Base-by-base conservation (phyloP, 2,329 filamentous ascomycete genomes). In the Hymenoscyphus scutula region DNA sequence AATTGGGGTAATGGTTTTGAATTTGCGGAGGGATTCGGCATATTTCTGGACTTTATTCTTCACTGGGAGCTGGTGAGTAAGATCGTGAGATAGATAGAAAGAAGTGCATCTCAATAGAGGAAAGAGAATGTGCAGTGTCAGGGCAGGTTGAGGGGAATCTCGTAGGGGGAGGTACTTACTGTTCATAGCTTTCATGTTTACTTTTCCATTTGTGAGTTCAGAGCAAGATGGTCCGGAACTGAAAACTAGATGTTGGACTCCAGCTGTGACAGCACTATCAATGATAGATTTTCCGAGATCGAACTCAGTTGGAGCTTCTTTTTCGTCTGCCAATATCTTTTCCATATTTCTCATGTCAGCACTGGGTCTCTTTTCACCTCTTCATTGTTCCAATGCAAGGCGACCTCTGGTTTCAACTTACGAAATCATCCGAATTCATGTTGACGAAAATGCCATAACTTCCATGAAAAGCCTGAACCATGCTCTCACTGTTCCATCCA, bases 171-270 rank as follows among this genome's bases (percentile, higher is more conserved):
- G 41, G 17, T 5, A 23, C 7, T 11, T 48, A 48, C 41, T 48
- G 41, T 48, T 48, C 41, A 48, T 48, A 19, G 41, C 41, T 48
- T 48, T 48, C 41, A 48, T 48, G 19, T 48, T 48, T 48, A 48
- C 41, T 48, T 48, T 48, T 25, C 41, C 41, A 11, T 48, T 23
- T 25, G 41, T 48, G n/a, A 48, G 41, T 10, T 48, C 41, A 7
- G 19, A 11, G 41, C 41, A 48, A 23, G 41, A 48, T 7, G 41
- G 41, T 2, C 41, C 41, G 6, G 41, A 48, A 23, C 41, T 48
- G n/a, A 48, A 48, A 10, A 48, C 41, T 19, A 48, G 41, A 23
- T 48, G 41, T 48, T 25, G 19, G n/a, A 48, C 41, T 25, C 41
- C 41, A 1, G 41, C 41, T 7, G 19, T 4, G n/a, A 48, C 11